Evolutionary conservation across 164 flowering plant genomes (phyloP).

Genomic region (Saururus chinensis): DNA sequence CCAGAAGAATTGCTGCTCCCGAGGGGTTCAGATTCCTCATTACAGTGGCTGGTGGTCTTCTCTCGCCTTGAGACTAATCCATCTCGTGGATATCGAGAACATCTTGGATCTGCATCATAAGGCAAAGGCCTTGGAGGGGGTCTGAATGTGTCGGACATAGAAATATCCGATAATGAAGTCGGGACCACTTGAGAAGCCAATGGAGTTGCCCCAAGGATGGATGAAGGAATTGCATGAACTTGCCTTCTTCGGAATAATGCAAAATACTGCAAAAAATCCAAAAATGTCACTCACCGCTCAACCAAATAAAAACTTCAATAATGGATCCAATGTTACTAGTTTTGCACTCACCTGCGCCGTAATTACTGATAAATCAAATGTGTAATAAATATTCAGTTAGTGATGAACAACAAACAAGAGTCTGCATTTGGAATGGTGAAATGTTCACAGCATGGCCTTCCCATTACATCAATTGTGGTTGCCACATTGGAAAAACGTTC

Average conservation of each 20-base stretch:
- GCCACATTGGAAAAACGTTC: no score
- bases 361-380: not conserved
- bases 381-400: not conserved
- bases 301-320: not conserved
- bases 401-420: not conserved
- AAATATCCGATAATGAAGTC: slow-evolving; percentile 44
- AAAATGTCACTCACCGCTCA: no score
- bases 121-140: slow-evolving; percentile 96
- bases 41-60: slow-evolving; percentile 82
- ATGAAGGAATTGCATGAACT: slow-evolving; percentile 48
- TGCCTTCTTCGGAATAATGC: slow-evolving; percentile 62
- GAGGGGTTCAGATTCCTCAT: slow-evolving; percentile 74
- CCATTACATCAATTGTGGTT: no score
- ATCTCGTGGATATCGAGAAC: slow-evolving; percentile 51
- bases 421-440: not conserved
- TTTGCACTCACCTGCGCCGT: no score
- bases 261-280: slow-evolving; percentile 39
- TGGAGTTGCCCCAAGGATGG: slow-evolving; percentile 53
- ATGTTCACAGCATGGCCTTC: not conserved
- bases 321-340: no score
- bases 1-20: slow-evolving; percentile 34
- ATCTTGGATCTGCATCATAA: slow-evolving; percentile 81
- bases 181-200: slow-evolving; percentile 22
- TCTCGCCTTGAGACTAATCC: slow-evolving; percentile 68
- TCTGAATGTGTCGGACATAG: slow-evolving; percentile 56